Conservation (phyloP, 2,329 filamentous ascomycete species). For the Stenocarpella maydis region DNA sequence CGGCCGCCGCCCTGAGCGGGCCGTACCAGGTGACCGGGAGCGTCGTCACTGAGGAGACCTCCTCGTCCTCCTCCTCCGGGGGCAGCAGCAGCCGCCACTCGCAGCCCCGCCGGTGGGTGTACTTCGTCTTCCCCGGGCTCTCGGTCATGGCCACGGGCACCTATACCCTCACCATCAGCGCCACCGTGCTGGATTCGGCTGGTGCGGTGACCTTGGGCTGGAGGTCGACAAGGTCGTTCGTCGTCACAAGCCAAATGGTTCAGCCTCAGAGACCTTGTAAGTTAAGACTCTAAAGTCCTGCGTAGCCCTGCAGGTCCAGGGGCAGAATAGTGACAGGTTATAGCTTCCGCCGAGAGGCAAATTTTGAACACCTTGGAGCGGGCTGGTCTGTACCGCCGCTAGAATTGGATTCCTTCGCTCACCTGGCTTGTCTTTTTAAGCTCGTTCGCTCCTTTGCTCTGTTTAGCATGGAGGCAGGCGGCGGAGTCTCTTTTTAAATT, state of each 20-base stretch:
- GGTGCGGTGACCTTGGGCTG: background rate
- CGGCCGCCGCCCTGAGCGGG: background rate
- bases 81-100: background rate
- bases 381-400: background rate
- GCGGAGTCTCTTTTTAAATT: too few relatives aligned
- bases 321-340: background rate
- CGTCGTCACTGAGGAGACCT: background rate
- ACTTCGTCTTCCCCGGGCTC: slow-evolving; percentile 27
- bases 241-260: background rate
- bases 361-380: background rate
- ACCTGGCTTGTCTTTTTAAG: too few relatives aligned
- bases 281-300: background rate
- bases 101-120: slow-evolving; percentile 20
- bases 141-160: background rate
- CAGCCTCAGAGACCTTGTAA: slow-evolving; percentile 18
- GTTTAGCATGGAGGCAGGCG: too few relatives aligned
- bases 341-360: background rate
- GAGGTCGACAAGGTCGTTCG: slow-evolving; percentile 11
- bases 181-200: background rate
- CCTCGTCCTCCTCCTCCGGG: background rate
- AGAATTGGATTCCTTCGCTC: too few relatives aligned
- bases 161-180: slow-evolving; percentile 3
- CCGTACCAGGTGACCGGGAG: slow-evolving; percentile 9
- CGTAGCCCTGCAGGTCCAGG: too few relatives aligned
- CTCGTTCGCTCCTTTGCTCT: too few relatives aligned